Conservation (phyloP, 140 eudicot species). For the Senecio squalidus region DNA sequence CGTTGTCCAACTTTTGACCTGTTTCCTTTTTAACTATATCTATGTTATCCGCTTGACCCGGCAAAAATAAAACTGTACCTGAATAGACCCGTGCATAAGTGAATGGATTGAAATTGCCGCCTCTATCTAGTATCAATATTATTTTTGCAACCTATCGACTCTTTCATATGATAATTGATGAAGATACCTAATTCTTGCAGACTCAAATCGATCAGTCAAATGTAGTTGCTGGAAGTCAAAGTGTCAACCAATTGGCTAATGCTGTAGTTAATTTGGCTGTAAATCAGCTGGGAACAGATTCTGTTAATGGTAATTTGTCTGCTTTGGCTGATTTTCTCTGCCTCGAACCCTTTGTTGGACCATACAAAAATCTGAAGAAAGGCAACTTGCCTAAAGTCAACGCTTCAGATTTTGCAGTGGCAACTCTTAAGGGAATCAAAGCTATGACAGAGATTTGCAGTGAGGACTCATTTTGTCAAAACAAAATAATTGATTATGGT, state of each 20-base stretch:
- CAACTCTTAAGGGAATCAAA: conserved; percentile 34
- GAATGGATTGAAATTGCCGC: neutral
- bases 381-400: conserved; percentile 48
- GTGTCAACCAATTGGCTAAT: conserved; percentile 61
- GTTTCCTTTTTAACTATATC: neutral
- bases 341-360: conserved; percentile 69
- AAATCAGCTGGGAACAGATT: conserved; percentile 47
- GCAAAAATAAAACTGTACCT: neutral
- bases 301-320: conserved; percentile 37
- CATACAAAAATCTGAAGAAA: conserved; percentile 57
- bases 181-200: conserved; percentile 41
- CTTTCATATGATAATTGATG: conserved; percentile 18
- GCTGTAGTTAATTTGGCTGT: conserved; percentile 84
- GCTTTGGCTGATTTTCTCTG: conserved; percentile 63
- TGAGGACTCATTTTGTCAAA: conserved; percentile 33
- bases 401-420: conserved; percentile 84
- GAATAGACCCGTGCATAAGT: neutral
- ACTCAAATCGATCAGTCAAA: conserved; percentile 85
- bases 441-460: conserved; percentile 20
- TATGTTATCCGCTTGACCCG: neutral
- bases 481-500: conserved; percentile 44
- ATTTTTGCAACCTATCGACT: neutral
- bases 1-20: neutral
- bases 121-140: too few species aligned
- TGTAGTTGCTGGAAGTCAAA: conserved; percentile 57